These are phyloP conservation scores for Polytrichum commune DNA, from an alignment of 225 moss, liverwort and hornwort genomes.

Conservation along the genomic window DNA sequence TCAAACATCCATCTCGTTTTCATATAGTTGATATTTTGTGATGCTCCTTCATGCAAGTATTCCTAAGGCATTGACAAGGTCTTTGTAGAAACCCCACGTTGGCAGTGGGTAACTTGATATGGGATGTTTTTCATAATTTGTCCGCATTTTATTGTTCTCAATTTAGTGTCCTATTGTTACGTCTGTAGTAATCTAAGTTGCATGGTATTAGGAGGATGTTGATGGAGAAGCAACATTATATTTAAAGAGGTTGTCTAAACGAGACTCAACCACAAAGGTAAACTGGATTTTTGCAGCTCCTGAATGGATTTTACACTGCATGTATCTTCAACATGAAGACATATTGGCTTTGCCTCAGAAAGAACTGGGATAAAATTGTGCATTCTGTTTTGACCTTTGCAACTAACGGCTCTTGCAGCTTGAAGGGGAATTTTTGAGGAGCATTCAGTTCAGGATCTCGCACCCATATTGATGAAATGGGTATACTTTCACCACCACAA, in stretches of 20 bases:
- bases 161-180: too few relatives aligned
- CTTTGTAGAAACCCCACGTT: neutral
- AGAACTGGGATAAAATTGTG: too few relatives aligned
- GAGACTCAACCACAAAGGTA: slow-evolving; percentile 93
- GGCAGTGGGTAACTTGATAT: neutral
- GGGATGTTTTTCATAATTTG: slow-evolving; percentile 6
- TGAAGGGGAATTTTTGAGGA: slow-evolving; percentile 73
- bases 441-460: slow-evolving; percentile 63
- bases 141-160: too few relatives aligned
- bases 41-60: neutral
- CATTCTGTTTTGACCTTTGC: slow-evolving; percentile 21
- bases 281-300: neutral
- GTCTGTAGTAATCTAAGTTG: slow-evolving; percentile 1
- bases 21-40: too few relatives aligned
- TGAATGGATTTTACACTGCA: neutral
- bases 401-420: slow-evolving; percentile 88
- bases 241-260: slow-evolving; percentile 83
- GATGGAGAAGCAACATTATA: slow-evolving; percentile 83
- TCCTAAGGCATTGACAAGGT: neutral
- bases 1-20: too few relatives aligned
- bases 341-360: too few relatives aligned
- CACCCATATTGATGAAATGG: slow-evolving; percentile 70
- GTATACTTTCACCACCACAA: slow-evolving; percentile 28
- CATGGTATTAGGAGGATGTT: slow-evolving; percentile 50
- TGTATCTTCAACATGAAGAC: neutral